phyloP scores from a whole-genome alignment of 306 rosid genomes.

The Glycine tomentella region DNA sequence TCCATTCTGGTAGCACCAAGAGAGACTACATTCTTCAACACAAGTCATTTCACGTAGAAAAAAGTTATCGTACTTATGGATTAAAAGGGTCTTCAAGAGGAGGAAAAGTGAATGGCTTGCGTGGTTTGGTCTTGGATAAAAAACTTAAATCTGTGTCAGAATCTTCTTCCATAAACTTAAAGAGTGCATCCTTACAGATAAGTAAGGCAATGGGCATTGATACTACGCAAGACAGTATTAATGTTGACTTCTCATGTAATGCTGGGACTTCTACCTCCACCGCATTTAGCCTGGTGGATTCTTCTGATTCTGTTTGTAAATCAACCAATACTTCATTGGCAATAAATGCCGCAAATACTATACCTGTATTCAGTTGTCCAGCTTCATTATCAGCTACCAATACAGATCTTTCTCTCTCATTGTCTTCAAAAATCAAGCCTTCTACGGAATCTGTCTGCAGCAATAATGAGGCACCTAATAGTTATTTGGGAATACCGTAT shows the following conservation, averaged over 20 bases:
- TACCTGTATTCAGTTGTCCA: conserved; percentile 43
- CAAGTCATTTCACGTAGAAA: conserved; percentile 76
- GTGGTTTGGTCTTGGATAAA: conserved; percentile 74
- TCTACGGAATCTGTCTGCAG: conserved; percentile 48
- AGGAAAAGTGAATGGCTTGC: conserved; percentile 67
- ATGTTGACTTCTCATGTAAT: conserved; percentile 54
- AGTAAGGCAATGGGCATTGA: conserved; percentile 71
- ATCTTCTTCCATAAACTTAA: conserved; percentile 62
- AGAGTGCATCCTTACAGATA: conserved; percentile 69
- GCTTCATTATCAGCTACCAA: conserved; percentile 56
- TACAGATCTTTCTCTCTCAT: conserved; percentile 81
- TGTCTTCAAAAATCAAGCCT: conserved; percentile 59
- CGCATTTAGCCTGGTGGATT: conserved; percentile 57
- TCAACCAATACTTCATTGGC: conserved; percentile 48
- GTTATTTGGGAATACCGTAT: conserved; percentile 56
- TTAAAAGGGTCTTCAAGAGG: conserved; percentile 77
- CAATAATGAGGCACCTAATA: conserved; percentile 53
- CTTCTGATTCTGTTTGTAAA: conserved; percentile 45
- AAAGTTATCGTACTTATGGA: conserved; percentile 69
- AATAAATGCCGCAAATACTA: conserved; percentile 40
- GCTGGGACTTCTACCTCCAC: conserved; percentile 52
- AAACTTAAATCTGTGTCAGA: conserved; percentile 71
- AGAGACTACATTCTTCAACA: conserved; percentile 83
- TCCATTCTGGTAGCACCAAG: conserved; percentile 65
- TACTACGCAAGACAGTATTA: conserved; percentile 59